Evolutionary conservation across 768 basidiomycete genomes (phyloP), one percentile per base, ranked within the genome.

Genomic region (Mycena belliarum): DNA sequence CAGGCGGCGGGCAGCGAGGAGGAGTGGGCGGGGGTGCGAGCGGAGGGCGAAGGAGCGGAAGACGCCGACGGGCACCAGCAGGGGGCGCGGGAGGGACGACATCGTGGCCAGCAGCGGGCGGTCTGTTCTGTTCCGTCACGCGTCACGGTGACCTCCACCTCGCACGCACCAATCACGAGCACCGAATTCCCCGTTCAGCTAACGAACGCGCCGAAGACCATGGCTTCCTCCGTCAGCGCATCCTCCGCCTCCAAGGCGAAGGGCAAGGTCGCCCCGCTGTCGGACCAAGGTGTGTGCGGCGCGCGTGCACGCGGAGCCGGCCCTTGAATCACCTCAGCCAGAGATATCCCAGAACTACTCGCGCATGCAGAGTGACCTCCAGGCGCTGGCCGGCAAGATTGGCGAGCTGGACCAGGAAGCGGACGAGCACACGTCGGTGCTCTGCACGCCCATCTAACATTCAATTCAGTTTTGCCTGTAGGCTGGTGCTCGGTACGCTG

Each of bases 391-490:
- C 35, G 84, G 87, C 63, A 98, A 98, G 76, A 95, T 98, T 65
- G 91, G 92, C 59, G 97, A 99, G 73, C 81, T 99, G 29, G 97
- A 99, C 72, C 85, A 88, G 63, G 97, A 99, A 68, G 86, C 93
- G 20, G 97, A 99, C 60, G 97, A 99, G 70, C 95, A 99, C 72
- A 80, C 82, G 96, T 95, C 61, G 63, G 87, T 81, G 6, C n/a
- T 53, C 29, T 3, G 10, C 40, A 41, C 41, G 33, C 6, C 44
- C 6, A 6, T 32, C 12, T 32, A 6, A 6, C 29, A 32, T 32
- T 6, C 12, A 6, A 32, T 32, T 32, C 29, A 32, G 12, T 32
- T 52, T 32, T n/a, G 40, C 52, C 47, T 21, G 18, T 61, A 98
- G 95, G 40, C 79, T 99, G 16, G 97, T 99, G 10, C 80, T 98